Conservation (phyloP, 345 rosid species). For the Physaria fendleri region DNA sequence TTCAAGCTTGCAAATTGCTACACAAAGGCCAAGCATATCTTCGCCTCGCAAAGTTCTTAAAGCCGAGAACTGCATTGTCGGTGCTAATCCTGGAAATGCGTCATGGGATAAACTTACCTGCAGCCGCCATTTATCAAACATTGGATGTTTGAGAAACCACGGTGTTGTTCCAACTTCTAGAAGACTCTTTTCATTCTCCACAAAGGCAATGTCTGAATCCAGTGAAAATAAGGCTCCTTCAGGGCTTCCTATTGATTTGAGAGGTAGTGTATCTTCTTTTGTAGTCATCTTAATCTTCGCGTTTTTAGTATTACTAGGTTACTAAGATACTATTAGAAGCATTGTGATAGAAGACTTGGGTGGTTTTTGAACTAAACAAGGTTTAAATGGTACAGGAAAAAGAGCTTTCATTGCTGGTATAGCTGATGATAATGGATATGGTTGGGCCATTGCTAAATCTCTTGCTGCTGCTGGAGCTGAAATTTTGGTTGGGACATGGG, state of each 20-base stretch:
- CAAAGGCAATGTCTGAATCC: constrained; percentile 58
- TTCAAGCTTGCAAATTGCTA: constrained; percentile 51
- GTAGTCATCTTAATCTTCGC: background rate
- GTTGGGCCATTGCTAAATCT: constrained; percentile 99
- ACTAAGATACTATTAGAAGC: background rate
- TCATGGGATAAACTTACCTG: constrained; percentile 48
- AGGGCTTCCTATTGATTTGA: constrained; percentile 80
- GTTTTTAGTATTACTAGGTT: background rate
- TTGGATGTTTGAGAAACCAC: constrained; percentile 33
- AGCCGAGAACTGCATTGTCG: constrained; percentile 38
- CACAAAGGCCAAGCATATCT: constrained; percentile 46
- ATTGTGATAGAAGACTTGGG: background rate
- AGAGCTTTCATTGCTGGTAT: constrained; percentile 94
- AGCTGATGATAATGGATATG: constrained; percentile 97
- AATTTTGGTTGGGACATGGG: constrained; percentile 97
- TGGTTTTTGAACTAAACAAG: background rate
- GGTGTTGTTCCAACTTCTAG: constrained; percentile 30
- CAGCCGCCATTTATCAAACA: constrained; percentile 42
- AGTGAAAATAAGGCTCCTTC: constrained; percentile 43
- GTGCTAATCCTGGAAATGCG: constrained; percentile 34
- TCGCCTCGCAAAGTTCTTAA: constrained; percentile 38
- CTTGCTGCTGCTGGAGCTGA: constrained; percentile 99
- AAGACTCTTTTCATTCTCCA: constrained; percentile 36
- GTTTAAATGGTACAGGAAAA: constrained; percentile 50
- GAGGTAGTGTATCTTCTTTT: constrained; percentile 40